phyloP scores from a whole-genome alignment of 2,329 filamentous ascomycete genomes.

The Bisporella sp. region DNA sequence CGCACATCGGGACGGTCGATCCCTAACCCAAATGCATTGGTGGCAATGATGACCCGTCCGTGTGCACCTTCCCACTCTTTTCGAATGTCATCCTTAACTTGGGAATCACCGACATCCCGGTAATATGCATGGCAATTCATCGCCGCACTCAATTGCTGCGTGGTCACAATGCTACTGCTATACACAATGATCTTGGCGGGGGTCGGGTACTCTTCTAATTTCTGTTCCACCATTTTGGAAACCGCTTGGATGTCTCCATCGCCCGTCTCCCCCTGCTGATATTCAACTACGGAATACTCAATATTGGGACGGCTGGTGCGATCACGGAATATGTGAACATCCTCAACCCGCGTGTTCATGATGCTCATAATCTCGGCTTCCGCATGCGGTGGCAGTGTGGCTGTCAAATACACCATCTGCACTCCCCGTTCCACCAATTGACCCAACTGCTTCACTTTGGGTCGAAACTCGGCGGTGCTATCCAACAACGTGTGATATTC shows the following conservation, averaged over 20 bases:
- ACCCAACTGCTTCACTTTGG: too few species aligned
- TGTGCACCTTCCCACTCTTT: not conserved
- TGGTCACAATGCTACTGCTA: slow-evolving; percentile 3
- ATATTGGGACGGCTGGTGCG: slow-evolving; percentile 2
- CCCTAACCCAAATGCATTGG: not conserved
- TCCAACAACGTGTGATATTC: too few species aligned
- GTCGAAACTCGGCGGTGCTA: too few species aligned
- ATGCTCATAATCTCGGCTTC: slow-evolving; percentile 5
- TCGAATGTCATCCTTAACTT: not conserved
- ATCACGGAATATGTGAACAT: slow-evolving; percentile 2
- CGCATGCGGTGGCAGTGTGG: slow-evolving; percentile 2
- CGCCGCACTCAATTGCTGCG: not conserved
- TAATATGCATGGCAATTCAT: not conserved
- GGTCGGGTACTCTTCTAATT: not conserved
- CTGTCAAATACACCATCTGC: slow-evolving; percentile 5
- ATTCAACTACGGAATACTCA: slow-evolving; percentile 4
- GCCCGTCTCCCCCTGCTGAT: slow-evolving; percentile 1
- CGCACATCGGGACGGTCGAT: not conserved
- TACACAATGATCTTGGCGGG: slow-evolving; percentile 3
- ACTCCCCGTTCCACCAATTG: slow-evolving; percentile 3
- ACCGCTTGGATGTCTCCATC: slow-evolving; percentile 1
- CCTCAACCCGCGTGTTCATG: slow-evolving; percentile 1
- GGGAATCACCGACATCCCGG: not conserved
- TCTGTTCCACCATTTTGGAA: slow-evolving; percentile 1
- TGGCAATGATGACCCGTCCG: not conserved